Base-by-base conservation (phyloP, 139 green algal genomes). In the Spirogloea muscicola region DNA sequence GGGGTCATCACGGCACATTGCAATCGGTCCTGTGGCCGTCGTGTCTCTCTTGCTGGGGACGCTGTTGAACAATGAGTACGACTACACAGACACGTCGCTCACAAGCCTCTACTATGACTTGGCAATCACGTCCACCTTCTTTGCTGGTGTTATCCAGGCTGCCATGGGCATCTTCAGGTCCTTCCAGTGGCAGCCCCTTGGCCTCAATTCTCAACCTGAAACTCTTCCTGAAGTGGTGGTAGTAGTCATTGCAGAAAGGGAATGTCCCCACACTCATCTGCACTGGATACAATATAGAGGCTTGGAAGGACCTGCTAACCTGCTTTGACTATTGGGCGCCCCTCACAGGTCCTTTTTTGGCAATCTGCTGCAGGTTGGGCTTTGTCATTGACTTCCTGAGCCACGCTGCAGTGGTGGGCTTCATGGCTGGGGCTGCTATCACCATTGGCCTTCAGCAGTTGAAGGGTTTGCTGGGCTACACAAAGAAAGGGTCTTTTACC, bases 321-420 rank as follows among this genome's bases (percentile, higher is more conserved):
- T n/a, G n/a, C n/a, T n/a, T n/a, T n/a, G n/a, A n/a, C n/a, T n/a
- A n/a, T n/a, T n/a, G n/a, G n/a, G n/a, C n/a, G n/a, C n/a, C n/a
- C n/a, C n/a, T n/a, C n/a, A n/a, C n/a, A n/a, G n/a, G n/a, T n/a
- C n/a, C n/a, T n/a, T n/a, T n/a, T n/a, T n/a, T n/a, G n/a, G n/a
- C n/a, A n/a, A n/a, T n/a, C n/a, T n/a, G n/a, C n/a, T 21, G 60
- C 68, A 77, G 70, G 33, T 44, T 82, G 40, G 74, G 74, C 3
- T 82, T 82, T 71, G n/a, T 82, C 36, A 68, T 82, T 33, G 72
- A 82, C 52, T 82, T 81, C 27, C 31, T 82, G 74, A 83, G 72
- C 72, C 74, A 82, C 52, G 69, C 69, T 36, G 49, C 33, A 1
- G 62, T 82, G 34, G 49, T 81, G 13, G 74, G 74, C 3, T 83